Percentiles rank a stretch among this genome's conserved stretches.
These are phyloP conservation scores for Fusarium sp. DNA, from an alignment of 2,329 filamentous ascomycete genomes.

Conservation along the genomic window DNA sequence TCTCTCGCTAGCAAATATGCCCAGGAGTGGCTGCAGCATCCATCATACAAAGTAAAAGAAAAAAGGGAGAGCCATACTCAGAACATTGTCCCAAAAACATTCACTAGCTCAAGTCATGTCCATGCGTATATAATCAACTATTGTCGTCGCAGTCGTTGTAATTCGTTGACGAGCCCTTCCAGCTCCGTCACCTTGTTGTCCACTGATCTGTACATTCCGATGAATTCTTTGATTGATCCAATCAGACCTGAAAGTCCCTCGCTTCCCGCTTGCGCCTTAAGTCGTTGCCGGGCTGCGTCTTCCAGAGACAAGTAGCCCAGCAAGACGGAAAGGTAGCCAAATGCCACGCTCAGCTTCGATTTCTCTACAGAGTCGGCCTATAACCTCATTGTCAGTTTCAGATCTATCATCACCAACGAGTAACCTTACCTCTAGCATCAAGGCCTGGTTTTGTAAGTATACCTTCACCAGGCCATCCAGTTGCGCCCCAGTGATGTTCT, in stretches of 20 bases:
- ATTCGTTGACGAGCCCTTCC: conserved; percentile 51
- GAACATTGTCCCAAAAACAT: conserved; percentile 10
- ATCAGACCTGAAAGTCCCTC: conserved; percentile 58
- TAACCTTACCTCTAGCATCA: conserved; percentile 71
- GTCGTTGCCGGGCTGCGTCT: conserved; percentile 53
- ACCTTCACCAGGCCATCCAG: conserved; percentile 69
- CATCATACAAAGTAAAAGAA: conserved; percentile 14
- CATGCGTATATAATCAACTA: conserved; percentile 17
- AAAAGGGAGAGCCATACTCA: conserved; percentile 3
- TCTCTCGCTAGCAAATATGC: neutral
- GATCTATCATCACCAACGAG: neutral
- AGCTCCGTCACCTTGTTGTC: conserved; percentile 55
- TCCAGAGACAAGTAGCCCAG: conserved; percentile 81
- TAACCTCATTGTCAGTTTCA: conserved; percentile 8
- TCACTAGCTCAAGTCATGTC: neutral
- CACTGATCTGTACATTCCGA: conserved; percentile 60
- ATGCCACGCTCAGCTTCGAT: conserved; percentile 80
- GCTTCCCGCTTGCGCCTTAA: conserved; percentile 54
- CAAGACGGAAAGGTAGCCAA: conserved; percentile 86
- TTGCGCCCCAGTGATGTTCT: conserved; percentile 49
- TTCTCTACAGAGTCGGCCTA: conserved; percentile 78
- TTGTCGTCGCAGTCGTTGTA: conserved; percentile 40
- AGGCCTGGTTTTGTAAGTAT: conserved; percentile 74
- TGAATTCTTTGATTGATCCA: conserved; percentile 64
- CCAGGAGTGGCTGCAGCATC: neutral